Evolutionary conservation across 345 rosid species (phyloP).

Genomic region (Clausena lansium): DNA sequence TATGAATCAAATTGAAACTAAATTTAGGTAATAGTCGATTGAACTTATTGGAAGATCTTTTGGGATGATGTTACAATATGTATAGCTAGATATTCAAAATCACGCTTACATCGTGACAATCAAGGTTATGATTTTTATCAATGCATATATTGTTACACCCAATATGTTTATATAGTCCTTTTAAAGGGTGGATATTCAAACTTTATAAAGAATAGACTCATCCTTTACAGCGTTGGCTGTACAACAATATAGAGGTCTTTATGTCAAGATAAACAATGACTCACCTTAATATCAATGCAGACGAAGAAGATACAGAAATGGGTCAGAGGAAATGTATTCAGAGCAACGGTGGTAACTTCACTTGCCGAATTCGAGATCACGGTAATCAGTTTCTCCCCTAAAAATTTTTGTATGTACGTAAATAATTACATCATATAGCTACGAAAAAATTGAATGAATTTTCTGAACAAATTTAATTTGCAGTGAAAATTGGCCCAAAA

Average conservation of each 20-base stretch:
- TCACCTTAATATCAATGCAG: not conserved
- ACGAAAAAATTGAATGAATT: not conserved
- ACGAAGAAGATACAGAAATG: conserved; percentile 13
- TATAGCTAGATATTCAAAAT: no score
- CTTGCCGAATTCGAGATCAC: conserved; percentile 32
- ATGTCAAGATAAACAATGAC: not conserved
- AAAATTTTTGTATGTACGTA: not conserved
- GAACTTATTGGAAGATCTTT: no score
- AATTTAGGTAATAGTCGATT: no score
- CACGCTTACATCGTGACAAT: no score
- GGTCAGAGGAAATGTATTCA: conserved; percentile 5
- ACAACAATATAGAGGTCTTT: no score
- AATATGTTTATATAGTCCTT: no score
- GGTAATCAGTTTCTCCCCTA: conserved; percentile 16
- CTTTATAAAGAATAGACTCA: not conserved
- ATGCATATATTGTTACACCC: no score
- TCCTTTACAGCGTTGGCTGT: not conserved
- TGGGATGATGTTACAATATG: no score
- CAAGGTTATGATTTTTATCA: no score
- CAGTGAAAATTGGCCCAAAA: conserved; percentile 34
- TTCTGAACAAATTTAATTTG: not conserved
- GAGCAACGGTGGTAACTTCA: conserved; percentile 25
- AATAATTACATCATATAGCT: not conserved
- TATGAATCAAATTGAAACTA: no score
- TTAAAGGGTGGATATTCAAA: no score